A percentile compares a stretch with the other conserved stretches of the same genome.
Evolutionary conservation across 2,329 filamentous ascomycete genomes (phyloP).

Genomic region (Fusarium sp.): DNA sequence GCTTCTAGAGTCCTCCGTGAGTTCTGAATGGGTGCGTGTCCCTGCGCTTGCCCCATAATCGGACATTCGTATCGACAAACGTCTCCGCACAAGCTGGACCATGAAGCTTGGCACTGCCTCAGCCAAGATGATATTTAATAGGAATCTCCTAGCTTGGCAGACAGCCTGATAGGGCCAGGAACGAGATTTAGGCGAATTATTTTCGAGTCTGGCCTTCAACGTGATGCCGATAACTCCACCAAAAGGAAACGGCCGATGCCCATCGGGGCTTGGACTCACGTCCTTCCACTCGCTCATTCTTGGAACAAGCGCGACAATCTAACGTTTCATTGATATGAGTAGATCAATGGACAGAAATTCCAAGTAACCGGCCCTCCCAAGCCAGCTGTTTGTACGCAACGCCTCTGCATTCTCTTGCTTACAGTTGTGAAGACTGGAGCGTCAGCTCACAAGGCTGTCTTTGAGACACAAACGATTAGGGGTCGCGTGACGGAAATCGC

Average conservation of each 20-base stretch:
- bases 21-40: not conserved
- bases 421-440: not conserved
- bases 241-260: not conserved
- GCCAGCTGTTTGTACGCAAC: not conserved
- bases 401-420: not conserved
- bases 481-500: not conserved
- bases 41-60: not conserved
- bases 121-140: not conserved
- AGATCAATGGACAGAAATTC: not conserved
- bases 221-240: not conserved
- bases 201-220: not conserved
- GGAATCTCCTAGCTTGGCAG: not conserved
- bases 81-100: not conserved
- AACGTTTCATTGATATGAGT: not conserved
- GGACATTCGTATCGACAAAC: not conserved
- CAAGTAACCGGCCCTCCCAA: not conserved
- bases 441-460: not conserved
- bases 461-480: not conserved
- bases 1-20: not conserved
- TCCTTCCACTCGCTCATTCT: not conserved
- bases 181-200: not conserved
- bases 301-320: not conserved
- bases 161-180: not conserved
- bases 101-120: not conserved
- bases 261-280: not conserved